A percentile compares a stretch with the other conserved stretches of the same genome.
phyloP scores from a whole-genome alignment of 495 filamentous ascomycete species.

The Mytilinidion resinicola region DNA sequence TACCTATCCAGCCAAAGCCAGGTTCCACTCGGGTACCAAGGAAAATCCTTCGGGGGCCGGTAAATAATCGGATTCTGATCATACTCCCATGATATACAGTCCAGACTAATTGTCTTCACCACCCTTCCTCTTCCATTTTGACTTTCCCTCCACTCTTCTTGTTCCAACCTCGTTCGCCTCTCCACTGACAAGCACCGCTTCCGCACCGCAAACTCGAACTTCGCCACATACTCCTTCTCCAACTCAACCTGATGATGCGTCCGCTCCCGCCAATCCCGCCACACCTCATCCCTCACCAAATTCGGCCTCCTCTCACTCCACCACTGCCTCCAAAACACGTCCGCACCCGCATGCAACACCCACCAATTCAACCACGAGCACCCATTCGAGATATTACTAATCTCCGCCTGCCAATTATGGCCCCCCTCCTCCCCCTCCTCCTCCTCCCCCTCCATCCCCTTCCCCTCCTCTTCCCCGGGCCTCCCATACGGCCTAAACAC shows the following conservation, averaged over 20 bases:
- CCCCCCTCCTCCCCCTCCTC: not conserved
- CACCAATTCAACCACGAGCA: constrained; percentile 14
- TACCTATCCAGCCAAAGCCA: constrained; percentile 5
- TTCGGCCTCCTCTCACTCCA: too few relatives aligned
- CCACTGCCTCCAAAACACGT: constrained; percentile 6
- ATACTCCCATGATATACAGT: constrained; percentile 11
- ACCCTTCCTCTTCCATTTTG: not conserved
- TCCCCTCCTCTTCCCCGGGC: not conserved
- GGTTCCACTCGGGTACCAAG: not conserved
- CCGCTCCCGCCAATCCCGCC: not conserved
- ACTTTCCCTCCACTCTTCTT: not conserved
- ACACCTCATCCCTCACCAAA: not conserved
- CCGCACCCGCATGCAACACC: constrained; percentile 3
- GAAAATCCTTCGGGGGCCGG: constrained; percentile 1
- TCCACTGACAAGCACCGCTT: not conserved
- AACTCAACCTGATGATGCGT: not conserved
- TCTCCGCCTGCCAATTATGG: not conserved
- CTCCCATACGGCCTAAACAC: constrained; percentile 5
- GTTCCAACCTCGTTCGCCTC: not conserved
- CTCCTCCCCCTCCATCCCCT: not conserved
- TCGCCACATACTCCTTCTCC: not conserved
- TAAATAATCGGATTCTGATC: constrained; percentile 3
- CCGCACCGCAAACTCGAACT: constrained; percentile 6
- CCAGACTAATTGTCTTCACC: constrained; percentile 5
- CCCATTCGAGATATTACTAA: not conserved